Evolutionary conservation across 140 eudicot genomes (phyloP).

Genomic region (Senecio squalidus): DNA sequence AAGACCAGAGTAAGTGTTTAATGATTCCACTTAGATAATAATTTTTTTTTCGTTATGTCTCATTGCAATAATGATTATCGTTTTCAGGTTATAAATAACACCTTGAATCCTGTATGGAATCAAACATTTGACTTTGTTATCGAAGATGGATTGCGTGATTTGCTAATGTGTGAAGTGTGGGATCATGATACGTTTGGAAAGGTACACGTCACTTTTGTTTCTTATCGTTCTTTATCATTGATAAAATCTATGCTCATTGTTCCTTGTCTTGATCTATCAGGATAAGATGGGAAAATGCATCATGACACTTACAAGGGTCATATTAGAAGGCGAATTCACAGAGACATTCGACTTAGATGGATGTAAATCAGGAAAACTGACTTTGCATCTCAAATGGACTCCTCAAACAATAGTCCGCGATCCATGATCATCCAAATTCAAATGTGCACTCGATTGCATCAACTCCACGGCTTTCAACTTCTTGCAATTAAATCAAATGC

Average conservation of each 20-base stretch:
- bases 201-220: slow-evolving; percentile 32
- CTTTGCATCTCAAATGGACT: slow-evolving; percentile 74
- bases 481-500: not conserved
- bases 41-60: not conserved
- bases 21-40: not conserved
- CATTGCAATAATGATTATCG: not conserved
- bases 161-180: slow-evolving; percentile 72
- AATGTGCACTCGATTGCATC: not conserved
- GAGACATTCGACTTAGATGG: slow-evolving; percentile 65
- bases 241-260: not conserved
- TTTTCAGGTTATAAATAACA: slow-evolving; percentile 71
- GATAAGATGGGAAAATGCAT: slow-evolving; percentile 87
- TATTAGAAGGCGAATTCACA: slow-evolving; percentile 68
- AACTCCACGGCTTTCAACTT: not conserved
- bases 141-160: slow-evolving; percentile 85
- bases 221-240: not conserved
- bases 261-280: slow-evolving; percentile 33
- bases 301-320: slow-evolving; percentile 77
- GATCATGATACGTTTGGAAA: slow-evolving; percentile 96
- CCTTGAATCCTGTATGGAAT: slow-evolving; percentile 87
- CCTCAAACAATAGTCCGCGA: slow-evolving; percentile 65
- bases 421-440: slow-evolving; percentile 26
- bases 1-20: slow-evolving; percentile 73
- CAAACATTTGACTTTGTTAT: slow-evolving; percentile 93
- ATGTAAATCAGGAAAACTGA: slow-evolving; percentile 55